Evolutionary conservation across 176 grass and related monocot species (phyloP), one percentile per base, ranked within the genome.

Genomic region (Poa annua): DNA sequence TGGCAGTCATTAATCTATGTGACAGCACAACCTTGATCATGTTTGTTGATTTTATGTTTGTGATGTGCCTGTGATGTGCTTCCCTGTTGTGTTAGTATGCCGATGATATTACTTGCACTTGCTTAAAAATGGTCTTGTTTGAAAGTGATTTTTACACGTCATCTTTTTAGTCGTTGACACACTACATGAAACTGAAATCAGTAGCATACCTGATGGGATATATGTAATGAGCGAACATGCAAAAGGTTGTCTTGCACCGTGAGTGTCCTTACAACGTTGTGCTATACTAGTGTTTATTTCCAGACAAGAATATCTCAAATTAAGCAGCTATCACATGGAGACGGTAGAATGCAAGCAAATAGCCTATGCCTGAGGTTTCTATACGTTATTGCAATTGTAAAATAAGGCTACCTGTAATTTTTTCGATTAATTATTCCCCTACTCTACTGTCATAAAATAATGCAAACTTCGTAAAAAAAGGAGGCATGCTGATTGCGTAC

Each of bases 1-100:
- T 89, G 87, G 87, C 76, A 50, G 87, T 61, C 76, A 81, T 83
- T 45, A 14, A 64, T 55, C 53, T 38, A 29, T 42, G 15, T 39
- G 86, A 88, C 71, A 34, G 53, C 72, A 63, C 70, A 86, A 34
- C n/a, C 53, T 62, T 63, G 33, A 57, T 41, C 71, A 71, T 82
- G 72, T 48, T 76, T 66, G 24, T 34, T 26, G 66, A 67, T 54
- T 81, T 57, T n/a, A 25, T 36, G 19, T n/a, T n/a, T 47, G 20
- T 4, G 45, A 48, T 8, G 35, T 50, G 21, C 20, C 67, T 57
- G 48, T 7, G 41, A 14, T 76, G 47, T 67, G 7, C 41, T 66
- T 2, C 3, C 3, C 11, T 74, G 29, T 12, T 77, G 15, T 56
- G 48, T 48, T 52, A 6, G 22, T 38, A 10, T 60, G 19, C 8